Evolutionary conservation across 768 basidiomycete genomes (phyloP), one percentile per base, ranked within the genome.

Genomic region (Russula sp.): DNA sequence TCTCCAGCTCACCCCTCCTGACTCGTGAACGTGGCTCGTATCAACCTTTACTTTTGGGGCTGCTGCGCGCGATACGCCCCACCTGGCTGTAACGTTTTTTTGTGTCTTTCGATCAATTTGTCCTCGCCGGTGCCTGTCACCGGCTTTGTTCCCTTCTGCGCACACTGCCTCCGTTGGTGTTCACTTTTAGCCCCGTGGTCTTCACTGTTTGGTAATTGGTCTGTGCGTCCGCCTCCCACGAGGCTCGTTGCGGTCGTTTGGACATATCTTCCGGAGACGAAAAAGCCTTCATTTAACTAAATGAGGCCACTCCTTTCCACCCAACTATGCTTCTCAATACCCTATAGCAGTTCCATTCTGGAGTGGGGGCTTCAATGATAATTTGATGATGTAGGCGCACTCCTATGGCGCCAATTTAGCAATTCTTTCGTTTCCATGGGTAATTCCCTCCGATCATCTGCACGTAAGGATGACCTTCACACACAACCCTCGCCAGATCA

Each of bases 371-470:
- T 34, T 29, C 49, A 34, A 50, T 43, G 41, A 14, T 41, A 56
- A 25, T 35, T 61, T 45, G 34, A 22, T 7, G n/a, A 11, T 36
- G 49, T 55, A 42, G n/a, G 49, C 43, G 48, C 38, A 36, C 36
- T 22, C 32, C 29, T 18, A 13, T 42, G 2, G 41, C 50, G 49
- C 56, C 61, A 39, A 52, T 45, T 38, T 22, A 50, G 49, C 13
- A 22, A 32, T 57, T 50, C 41, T 50, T 41, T n/a, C 5, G 48
- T 50, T 60, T 51, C 60, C 60, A 57, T 51, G 43, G 60, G 57
- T 14, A 9, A 45, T 56, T 61, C 41, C 13, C n/a, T 16, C 51
- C 25, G 61, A 63, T 63, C 61, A 38, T 53, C 20, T 18, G 25
- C 56, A 51, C 60, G 47, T 57, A 46, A 52, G 14, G 29, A 25